Evolutionary conservation across 1,139 yeast genomes (phyloP).

Genomic region (Diutina rugosa): DNA sequence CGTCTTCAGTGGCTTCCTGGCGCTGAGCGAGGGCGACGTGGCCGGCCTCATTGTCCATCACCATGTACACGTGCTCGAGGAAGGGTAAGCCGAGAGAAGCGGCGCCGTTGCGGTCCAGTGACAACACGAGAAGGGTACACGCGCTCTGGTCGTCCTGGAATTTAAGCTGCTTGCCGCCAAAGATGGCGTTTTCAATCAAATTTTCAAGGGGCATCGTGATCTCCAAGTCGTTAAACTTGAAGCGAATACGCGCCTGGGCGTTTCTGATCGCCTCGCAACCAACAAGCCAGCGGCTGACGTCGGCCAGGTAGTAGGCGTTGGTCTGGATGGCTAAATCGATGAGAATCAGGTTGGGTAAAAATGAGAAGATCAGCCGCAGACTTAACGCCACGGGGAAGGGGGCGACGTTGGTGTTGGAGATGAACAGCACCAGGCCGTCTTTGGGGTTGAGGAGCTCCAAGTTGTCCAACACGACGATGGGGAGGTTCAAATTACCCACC

Average conservation of each 20-base stretch:
- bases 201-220: slow-evolving; percentile 42
- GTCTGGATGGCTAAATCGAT: slow-evolving; percentile 62
- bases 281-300: slow-evolving; percentile 49
- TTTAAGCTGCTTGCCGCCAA: background rate
- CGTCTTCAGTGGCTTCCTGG: background rate
- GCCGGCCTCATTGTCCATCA: slow-evolving; percentile 51
- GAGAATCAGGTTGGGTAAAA: slow-evolving; percentile 46
- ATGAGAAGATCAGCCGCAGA: slow-evolving; percentile 37
- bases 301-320: slow-evolving; percentile 50
- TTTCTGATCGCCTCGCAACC: slow-evolving; percentile 35
- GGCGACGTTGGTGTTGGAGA: slow-evolving; percentile 12
- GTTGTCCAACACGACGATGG: slow-evolving; percentile 45
- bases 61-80: slow-evolving; percentile 42
- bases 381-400: slow-evolving; percentile 51
- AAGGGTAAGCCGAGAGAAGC: slow-evolving; percentile 51
- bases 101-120: background rate
- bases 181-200: slow-evolving; percentile 29
- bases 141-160: background rate
- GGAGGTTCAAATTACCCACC: slow-evolving; percentile 17
- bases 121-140: background rate
- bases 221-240: slow-evolving; percentile 39
- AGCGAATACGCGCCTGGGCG: slow-evolving; percentile 38
- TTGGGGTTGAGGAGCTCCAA: slow-evolving; percentile 33
- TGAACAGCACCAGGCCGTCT: slow-evolving; percentile 19
- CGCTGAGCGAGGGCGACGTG: slow-evolving; percentile 46